Evolutionary conservation across 2,329 filamentous ascomycete genomes (phyloP).

Genomic region (Aotearoamyces nothofagi): DNA sequence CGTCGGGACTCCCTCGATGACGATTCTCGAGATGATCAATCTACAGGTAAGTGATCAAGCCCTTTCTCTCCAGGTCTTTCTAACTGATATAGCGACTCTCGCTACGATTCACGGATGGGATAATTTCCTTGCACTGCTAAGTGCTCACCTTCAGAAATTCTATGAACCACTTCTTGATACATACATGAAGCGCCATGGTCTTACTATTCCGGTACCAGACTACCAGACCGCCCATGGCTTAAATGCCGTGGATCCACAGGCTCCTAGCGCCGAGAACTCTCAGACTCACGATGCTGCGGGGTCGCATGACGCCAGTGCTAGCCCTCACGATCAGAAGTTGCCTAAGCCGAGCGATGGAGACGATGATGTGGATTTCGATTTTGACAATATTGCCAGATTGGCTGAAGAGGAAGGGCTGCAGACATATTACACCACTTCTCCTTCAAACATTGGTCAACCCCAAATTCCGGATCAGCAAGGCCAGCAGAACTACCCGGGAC

Average conservation of each 20-base stretch:
- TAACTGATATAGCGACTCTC: conserved; percentile 21
- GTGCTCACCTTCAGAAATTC: conserved; percentile 40
- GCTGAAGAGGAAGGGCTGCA: too few species aligned
- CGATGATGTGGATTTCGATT: too few species aligned
- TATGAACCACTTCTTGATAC: conserved; percentile 34
- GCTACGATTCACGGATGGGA: conserved; percentile 48
- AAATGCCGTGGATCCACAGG: neutral
- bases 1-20: conserved; percentile 40
- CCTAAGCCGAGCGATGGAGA: too few species aligned
- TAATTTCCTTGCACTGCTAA: conserved; percentile 43
- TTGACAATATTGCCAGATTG: too few species aligned
- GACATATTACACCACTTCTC: too few species aligned
- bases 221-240: conserved; percentile 4
- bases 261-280: too few species aligned
- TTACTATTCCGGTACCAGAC: conserved; percentile 11
- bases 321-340: too few species aligned
- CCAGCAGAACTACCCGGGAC: conserved; percentile 2
- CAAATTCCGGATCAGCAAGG: too few species aligned
- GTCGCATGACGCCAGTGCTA: too few species aligned
- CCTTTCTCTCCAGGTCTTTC: neutral
- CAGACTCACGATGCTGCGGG: too few species aligned
- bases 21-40: conserved; percentile 30
- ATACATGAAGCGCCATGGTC: conserved; percentile 22
- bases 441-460: too few species aligned
- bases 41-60: conserved; percentile 21